Percentiles rank a stretch among this genome's conserved stretches.
These are phyloP conservation scores for Dactylellina leptospora DNA, from an alignment of 2,329 filamentous ascomycete genomes.

Conservation along the genomic window DNA sequence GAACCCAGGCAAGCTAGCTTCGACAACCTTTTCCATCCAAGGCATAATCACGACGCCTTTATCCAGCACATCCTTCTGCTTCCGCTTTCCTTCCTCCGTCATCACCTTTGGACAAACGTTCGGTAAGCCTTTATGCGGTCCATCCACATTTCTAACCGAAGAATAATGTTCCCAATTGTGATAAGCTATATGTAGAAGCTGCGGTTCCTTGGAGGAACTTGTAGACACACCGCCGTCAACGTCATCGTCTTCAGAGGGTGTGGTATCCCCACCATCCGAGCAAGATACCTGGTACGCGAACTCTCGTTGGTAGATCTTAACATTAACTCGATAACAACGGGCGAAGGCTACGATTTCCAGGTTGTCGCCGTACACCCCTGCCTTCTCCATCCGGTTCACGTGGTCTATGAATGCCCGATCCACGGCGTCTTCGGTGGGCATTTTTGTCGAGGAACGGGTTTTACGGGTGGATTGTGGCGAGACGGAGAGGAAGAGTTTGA, in stretches of 20 bases:
- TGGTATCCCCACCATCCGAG: slow-evolving; percentile 59
- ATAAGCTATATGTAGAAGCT: slow-evolving; percentile 69
- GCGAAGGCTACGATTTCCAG: slow-evolving; percentile 74
- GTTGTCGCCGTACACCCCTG: slow-evolving; percentile 72
- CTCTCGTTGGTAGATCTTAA: slow-evolving; percentile 70
- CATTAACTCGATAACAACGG: slow-evolving; percentile 69
- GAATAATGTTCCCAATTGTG: slow-evolving; percentile 74
- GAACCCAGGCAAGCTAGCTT: slow-evolving; percentile 65
- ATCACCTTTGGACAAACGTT: slow-evolving; percentile 60
- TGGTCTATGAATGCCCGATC: slow-evolving; percentile 67
- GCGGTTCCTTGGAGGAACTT: slow-evolving; percentile 52
- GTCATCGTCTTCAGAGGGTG: slow-evolving; percentile 59
- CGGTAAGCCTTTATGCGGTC: slow-evolving; percentile 68
- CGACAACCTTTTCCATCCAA: slow-evolving; percentile 68
- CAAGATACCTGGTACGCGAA: slow-evolving; percentile 61
- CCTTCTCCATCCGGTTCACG: slow-evolving; percentile 69
- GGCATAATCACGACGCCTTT: slow-evolving; percentile 62
- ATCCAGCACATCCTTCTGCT: slow-evolving; percentile 59
- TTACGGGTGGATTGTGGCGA: slow-evolving; percentile 64
- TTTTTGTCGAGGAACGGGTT: slow-evolving; percentile 62
- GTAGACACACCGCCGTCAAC: slow-evolving; percentile 55
- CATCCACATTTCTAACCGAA: slow-evolving; percentile 70
- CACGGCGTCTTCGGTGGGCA: slow-evolving; percentile 66
- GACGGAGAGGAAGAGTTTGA: slow-evolving; percentile 71
- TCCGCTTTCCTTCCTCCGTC: slow-evolving; percentile 60